Evolutionary conservation across 2,329 filamentous ascomycete species (phyloP).

Genomic region (Claviceps purpurea): DNA sequence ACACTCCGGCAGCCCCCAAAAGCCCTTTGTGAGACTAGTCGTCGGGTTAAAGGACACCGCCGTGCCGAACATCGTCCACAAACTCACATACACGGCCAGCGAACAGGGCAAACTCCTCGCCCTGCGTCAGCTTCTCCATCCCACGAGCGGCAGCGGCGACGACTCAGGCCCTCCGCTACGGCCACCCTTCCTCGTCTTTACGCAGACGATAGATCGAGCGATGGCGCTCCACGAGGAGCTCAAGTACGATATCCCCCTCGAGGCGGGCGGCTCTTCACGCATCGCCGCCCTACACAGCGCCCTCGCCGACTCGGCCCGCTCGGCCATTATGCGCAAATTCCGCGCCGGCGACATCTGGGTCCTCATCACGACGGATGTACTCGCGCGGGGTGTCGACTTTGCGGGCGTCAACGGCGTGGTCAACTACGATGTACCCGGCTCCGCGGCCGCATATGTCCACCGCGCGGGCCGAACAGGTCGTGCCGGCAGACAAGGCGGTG

Average conservation of each 20-base stretch:
- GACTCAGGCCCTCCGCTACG: slow-evolving; percentile 50
- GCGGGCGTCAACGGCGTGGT: slow-evolving; percentile 89
- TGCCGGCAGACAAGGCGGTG: slow-evolving; percentile 73
- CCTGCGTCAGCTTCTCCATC: slow-evolving; percentile 77
- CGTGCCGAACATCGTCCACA: slow-evolving; percentile 82
- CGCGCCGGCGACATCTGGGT: slow-evolving; percentile 90
- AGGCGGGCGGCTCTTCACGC: slow-evolving; percentile 70
- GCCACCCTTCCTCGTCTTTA: slow-evolving; percentile 89
- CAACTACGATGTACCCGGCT: slow-evolving; percentile 95
- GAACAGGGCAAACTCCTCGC: slow-evolving; percentile 90
- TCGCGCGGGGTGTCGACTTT: slow-evolving; percentile 89
- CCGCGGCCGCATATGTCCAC: slow-evolving; percentile 81
- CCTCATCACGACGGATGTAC: slow-evolving; percentile 85
- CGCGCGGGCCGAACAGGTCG: slow-evolving; percentile 83
- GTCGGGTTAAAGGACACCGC: slow-evolving; percentile 96
- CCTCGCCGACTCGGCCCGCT: slow-evolving; percentile 61
- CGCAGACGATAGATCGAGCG: slow-evolving; percentile 87
- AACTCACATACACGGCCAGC: slow-evolving; percentile 78
- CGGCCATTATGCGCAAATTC: slow-evolving; percentile 77
- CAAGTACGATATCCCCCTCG: slow-evolving; percentile 82
- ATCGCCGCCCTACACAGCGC: slow-evolving; percentile 86
- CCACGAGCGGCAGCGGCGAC: slow-evolving; percentile 36
- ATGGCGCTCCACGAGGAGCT: slow-evolving; percentile 79
- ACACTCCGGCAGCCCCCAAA: slow-evolving; percentile 21
- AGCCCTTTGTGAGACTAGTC: slow-evolving; percentile 65